Conservation (phyloP, 2,329 filamentous ascomycete species). For the Ceratocystiopsis sp. region DNA sequence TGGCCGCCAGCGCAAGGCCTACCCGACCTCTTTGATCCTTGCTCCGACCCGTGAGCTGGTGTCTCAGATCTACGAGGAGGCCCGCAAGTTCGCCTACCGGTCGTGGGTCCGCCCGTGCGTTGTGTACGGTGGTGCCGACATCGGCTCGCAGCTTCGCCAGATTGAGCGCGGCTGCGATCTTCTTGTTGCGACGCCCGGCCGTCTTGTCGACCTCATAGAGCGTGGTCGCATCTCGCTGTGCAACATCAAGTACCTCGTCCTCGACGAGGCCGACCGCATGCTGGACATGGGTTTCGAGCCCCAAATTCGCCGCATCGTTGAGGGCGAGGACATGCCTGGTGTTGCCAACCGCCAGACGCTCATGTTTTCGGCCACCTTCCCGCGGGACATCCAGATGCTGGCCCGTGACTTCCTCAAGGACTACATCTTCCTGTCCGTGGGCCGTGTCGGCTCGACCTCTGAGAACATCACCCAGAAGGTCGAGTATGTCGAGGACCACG, state of each 20-base stretch:
- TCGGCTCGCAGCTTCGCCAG: slow-evolving; percentile 92
- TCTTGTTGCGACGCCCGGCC: slow-evolving; percentile 88
- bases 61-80: slow-evolving; percentile 94
- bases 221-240: slow-evolving; percentile 91
- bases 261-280: slow-evolving; percentile 99
- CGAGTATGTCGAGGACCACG: slow-evolving; percentile 81
- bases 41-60: slow-evolving; percentile 96
- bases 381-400: slow-evolving; percentile 97
- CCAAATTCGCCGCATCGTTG: slow-evolving; percentile 95
- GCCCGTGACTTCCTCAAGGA: slow-evolving; percentile 98
- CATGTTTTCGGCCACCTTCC: slow-evolving; percentile 99
- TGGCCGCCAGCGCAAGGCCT: slow-evolving; percentile 91
- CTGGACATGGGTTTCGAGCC: slow-evolving; percentile 99
- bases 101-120: slow-evolving; percentile 98
- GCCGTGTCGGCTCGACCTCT: slow-evolving; percentile 96
- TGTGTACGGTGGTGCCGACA: slow-evolving; percentile 97
- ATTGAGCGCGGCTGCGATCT: slow-evolving; percentile 96
- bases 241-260: slow-evolving; percentile 98
- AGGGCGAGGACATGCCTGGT: slow-evolving; percentile 91
- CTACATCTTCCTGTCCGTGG: slow-evolving; percentile 97
- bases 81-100: slow-evolving; percentile 95
- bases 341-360: slow-evolving; percentile 82
- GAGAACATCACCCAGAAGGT: slow-evolving; percentile 99
- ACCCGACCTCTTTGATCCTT: slow-evolving; percentile 87
- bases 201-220: slow-evolving; percentile 95